Evolutionary conservation across 208 protist species (phyloP).

Genomic region (Trypanosoma conorhini): DNA sequence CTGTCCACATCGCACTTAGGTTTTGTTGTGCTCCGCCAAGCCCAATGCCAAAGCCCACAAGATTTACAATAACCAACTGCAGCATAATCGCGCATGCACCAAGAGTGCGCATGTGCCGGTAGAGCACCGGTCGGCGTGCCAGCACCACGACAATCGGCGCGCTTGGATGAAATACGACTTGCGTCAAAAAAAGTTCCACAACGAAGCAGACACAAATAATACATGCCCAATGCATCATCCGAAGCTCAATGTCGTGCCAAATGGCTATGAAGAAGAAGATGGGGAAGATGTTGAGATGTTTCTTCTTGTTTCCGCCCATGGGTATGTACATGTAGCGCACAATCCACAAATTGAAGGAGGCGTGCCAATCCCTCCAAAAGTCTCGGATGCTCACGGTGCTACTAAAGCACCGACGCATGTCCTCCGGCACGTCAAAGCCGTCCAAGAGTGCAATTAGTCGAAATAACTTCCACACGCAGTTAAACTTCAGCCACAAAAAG

Average conservation of each 20-base stretch:
- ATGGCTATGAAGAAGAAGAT: slow-evolving; percentile 94
- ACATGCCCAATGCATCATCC: slow-evolving; percentile 73
- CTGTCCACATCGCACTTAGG: slow-evolving; percentile 22
- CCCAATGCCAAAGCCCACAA: slow-evolving; percentile 69
- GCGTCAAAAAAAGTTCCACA: slow-evolving; percentile 61
- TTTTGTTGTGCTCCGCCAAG: slow-evolving; percentile 18
- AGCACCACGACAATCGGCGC: slow-evolving; percentile 29
- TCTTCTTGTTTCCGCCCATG: slow-evolving; percentile 57
- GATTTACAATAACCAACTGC: slow-evolving; percentile 59
- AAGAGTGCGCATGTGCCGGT: slow-evolving; percentile 42
- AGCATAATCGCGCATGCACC: slow-evolving; percentile 44
- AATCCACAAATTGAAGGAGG: slow-evolving; percentile 93
- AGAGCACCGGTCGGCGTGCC: slow-evolving; percentile 32
- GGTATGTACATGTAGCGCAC: slow-evolving; percentile 89
- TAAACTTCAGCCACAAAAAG: slow-evolving; percentile 80
- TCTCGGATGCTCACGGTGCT: slow-evolving; percentile 71
- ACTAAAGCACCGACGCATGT: slow-evolving; percentile 78
- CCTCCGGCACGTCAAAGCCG: slow-evolving; percentile 79
- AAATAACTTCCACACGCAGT: slow-evolving; percentile 76
- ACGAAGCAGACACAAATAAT: slow-evolving; percentile 70
- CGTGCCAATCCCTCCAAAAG: slow-evolving; percentile 95
- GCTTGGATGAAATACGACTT: slow-evolving; percentile 37
- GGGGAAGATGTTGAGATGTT: slow-evolving; percentile 70
- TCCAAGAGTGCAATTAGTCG: slow-evolving; percentile 64
- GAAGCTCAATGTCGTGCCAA: slow-evolving; percentile 89